Conservation (phyloP, 2,329 filamentous ascomycete species). For the Colletotrichum sp. region DNA sequence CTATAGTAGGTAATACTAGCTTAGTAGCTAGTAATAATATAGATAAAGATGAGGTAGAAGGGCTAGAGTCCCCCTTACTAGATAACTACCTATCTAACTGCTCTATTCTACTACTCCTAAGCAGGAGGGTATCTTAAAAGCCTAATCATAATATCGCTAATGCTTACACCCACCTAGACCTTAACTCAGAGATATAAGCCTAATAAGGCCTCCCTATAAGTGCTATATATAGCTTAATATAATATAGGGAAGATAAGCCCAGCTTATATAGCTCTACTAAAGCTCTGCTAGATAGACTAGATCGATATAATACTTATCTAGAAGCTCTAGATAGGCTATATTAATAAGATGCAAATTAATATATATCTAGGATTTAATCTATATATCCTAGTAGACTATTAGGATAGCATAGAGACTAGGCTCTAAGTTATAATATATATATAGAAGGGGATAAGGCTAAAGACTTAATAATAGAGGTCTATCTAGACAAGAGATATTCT, state of each 20-base stretch:
- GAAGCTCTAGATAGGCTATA: not conserved
- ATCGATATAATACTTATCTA: not conserved
- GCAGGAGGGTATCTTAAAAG: not conserved
- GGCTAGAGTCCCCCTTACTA: not conserved
- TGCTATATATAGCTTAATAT: not conserved
- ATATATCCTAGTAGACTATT: not conserved
- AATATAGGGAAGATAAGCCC: not conserved
- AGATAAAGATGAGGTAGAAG: not conserved
- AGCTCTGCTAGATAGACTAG: not conserved
- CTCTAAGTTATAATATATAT: constrained; percentile 12
- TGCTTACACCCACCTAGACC: not conserved
- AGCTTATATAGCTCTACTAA: not conserved
- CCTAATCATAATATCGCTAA: not conserved
- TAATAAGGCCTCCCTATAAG: not conserved
- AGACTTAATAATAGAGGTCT: too few relatives aligned
- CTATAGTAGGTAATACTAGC: not conserved
- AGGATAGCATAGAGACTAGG: not conserved
- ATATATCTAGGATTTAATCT: not conserved
- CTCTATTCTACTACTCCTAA: not conserved
- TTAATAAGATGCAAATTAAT: not conserved
- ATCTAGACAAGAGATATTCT: too few relatives aligned
- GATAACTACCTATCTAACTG: not conserved
- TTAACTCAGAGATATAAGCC: not conserved
- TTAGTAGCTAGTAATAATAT: not conserved
- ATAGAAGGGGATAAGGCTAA: not conserved